Evolutionary conservation across 208 protist species (phyloP), one percentile per base, ranked within the genome.

Genomic region (Acanthamoeba lenticulata): DNA sequence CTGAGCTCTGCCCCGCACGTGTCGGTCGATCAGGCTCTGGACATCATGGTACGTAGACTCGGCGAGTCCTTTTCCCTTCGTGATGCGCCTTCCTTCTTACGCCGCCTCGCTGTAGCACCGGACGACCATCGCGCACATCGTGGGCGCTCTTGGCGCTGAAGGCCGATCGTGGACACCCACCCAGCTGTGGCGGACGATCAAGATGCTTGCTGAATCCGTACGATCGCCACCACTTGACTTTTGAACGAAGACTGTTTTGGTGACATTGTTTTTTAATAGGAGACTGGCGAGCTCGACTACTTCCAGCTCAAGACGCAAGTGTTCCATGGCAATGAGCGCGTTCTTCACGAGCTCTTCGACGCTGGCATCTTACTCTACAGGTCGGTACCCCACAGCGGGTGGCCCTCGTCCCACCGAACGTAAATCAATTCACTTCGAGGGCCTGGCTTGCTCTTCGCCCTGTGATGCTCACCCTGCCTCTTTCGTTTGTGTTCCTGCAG

Each of bases 321-420:
- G 38, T 91, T 91, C 60, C 27, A 91, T 17, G 85, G 85, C 32
- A 72, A 91, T 49, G 85, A 91, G 60, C 40, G 2, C 9, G 85
- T 49, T 17, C 55, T 91, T 32, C 55, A 72, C 42, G 85, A 91
- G 85, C 85, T 91, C 85, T 91, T 91, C 34, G 85, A 91, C 13
- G 85, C 85, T 2, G 85, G 85, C 85, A 91, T 91, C 6, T 52
- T 91, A 13, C 21, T 72, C 27, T 91, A 91, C 55, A 40, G 85
- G 57, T 74, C n/a, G 32, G 49, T 89, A 0, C 81, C 81, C 49
- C 36, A 29, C 4, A 83, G 74, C 38, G 74, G 27, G n/a, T 44
- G 74, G 44, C n/a, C 57, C 57, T 36, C 57, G 11, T 36, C 57
- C 27, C 34, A n/a, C n/a, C 74, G 34, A 83, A 47, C n/a, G n/a